Conservation (phyloP, 78 protist genomes). For the Acrasis kona region DNA sequence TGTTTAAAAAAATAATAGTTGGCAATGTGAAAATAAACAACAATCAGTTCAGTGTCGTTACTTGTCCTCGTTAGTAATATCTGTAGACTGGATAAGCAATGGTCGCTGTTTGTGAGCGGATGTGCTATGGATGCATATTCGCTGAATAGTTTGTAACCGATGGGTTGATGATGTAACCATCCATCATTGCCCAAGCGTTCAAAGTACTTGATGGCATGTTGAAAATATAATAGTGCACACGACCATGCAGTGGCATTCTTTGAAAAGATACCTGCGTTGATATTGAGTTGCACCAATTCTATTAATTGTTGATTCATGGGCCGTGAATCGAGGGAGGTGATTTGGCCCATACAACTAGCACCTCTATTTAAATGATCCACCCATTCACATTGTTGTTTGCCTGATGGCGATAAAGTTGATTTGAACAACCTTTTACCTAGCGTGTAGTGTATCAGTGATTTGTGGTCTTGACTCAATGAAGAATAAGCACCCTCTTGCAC, state of each 20-base stretch:
- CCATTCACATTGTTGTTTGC: not conserved
- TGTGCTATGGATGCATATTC: too few species aligned
- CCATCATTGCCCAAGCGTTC: not conserved
- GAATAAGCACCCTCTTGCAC: not conserved
- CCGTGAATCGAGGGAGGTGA: too few species aligned
- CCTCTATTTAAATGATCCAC: not conserved
- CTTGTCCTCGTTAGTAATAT: too few species aligned
- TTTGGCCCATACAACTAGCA: too few species aligned
- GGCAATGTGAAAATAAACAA: too few species aligned
- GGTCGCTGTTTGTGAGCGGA: too few species aligned
- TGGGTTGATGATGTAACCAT: not conserved
- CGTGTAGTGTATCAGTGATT: not conserved
- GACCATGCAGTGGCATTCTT: not conserved
- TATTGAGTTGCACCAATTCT: not conserved
- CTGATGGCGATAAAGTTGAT: too few species aligned
- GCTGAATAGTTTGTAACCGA: not conserved
- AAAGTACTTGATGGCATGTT: not conserved
- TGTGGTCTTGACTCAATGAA: not conserved
- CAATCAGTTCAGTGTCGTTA: too few species aligned
- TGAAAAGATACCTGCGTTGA: not conserved
- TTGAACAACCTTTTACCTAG: not conserved
- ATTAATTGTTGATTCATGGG: too few species aligned
- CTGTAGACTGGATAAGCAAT: too few species aligned
- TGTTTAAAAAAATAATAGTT: too few species aligned
- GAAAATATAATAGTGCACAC: too few species aligned